These are phyloP conservation scores for Endotrypanum monterogeii DNA, from an alignment of 208 protist species.

Conservation along the genomic window DNA sequence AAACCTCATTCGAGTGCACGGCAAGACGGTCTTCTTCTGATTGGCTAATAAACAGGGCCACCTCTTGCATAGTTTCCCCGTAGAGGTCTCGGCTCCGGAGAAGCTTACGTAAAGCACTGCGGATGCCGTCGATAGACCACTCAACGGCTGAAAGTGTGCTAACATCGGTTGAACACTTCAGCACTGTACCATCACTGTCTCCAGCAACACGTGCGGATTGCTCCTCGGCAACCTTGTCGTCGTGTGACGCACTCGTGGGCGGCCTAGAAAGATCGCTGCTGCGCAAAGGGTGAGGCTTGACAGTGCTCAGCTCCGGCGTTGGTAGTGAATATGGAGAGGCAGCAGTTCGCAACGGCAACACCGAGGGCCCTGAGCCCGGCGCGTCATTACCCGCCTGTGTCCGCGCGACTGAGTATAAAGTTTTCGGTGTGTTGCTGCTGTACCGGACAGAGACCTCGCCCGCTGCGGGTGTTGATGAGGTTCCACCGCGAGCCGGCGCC, in stretches of 20 bases:
- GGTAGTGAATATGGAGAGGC: constrained; percentile 1
- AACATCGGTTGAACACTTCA: constrained; percentile 1
- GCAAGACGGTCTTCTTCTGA: constrained; percentile 53
- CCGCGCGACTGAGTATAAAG: not conserved
- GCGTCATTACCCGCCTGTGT: not conserved
- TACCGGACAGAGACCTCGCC: not conserved
- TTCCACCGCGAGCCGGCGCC: constrained; percentile 2
- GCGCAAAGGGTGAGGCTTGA: not conserved
- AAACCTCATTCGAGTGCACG: constrained; percentile 54
- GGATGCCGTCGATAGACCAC: constrained; percentile 50
- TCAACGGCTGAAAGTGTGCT: constrained; percentile 34
- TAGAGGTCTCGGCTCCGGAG: constrained; percentile 44
- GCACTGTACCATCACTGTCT: no score
- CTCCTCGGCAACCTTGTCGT: not conserved
- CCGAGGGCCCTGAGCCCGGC: constrained; percentile 1
- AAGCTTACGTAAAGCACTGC: constrained; percentile 43
- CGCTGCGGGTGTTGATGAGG: not conserved
- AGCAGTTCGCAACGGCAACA: constrained; percentile 1
- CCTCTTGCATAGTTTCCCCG: constrained; percentile 52
- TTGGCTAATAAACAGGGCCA: constrained; percentile 49
- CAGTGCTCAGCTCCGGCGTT: constrained; percentile 8
- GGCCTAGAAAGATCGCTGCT: not conserved
- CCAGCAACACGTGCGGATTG: not conserved
- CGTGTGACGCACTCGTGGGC: not conserved
- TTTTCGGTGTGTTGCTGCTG: not conserved